Base-by-base conservation (phyloP, 805 yeast species). In the Ogataea trehalophila region DNA sequence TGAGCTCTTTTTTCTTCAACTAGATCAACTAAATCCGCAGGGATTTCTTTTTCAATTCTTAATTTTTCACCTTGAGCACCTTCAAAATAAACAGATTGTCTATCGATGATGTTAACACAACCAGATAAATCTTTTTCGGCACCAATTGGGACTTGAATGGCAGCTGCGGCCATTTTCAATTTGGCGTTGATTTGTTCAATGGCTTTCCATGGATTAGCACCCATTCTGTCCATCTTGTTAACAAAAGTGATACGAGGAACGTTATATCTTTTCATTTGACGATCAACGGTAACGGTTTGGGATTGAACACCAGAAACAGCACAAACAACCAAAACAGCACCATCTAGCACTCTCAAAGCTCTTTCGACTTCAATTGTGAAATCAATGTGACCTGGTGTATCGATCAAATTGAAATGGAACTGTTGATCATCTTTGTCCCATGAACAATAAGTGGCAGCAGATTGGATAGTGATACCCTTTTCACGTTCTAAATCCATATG, bases 161-260 rank as follows among this genome's bases (percentile, higher is more conserved):
- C 97, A 50, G 98, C 98, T 53, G 98, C 97, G 22, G 96, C 88
- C 39, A 90, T 88, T 69, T 83, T 88, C 65, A 94, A 79, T 67
- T 94, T 94, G 46, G 71, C 58, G 70, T 92, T 89, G 59, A 94
- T 78, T 72, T 92, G 98, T 48, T 87, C 95, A 60, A 94, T 86
- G 48, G 95, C 97, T 54, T 78, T 80, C 85, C 95, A 94, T 20
- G 99, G 99, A 69, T 94, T 84, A 47, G 99, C 87, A 56, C 99
- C 99, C 97, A 94, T 88, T 67, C 99, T 83, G 70, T 94, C 99
- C 97, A 94, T 91, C 74, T 94, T 94, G 73, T 94, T 94, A 69
- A 94, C 87, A 63, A 94, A 94, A 9, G 99, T 92, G 45, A 94
- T 78, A 63, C 99, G 80, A 46, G 99, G 99, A 62, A 94, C 96